Base-by-base conservation (phyloP, 306 rosid genomes). In the Elaeagnus macrophylla region DNA sequence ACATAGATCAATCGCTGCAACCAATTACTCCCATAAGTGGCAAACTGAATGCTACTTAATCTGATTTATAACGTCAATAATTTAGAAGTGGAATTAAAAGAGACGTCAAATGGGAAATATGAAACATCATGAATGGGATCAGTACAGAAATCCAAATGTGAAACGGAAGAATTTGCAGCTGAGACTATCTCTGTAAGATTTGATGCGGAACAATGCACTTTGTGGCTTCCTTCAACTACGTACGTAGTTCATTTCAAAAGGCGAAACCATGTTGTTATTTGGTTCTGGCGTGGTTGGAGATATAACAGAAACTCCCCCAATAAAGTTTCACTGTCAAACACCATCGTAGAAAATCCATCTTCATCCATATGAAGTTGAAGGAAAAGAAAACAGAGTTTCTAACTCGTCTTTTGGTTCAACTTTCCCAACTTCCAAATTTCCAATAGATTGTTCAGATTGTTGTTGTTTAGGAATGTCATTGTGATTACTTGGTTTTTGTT, bases 121-220 rank as follows among this genome's bases (percentile, higher is more conserved):
- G 76, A 78, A 48, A 74, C 80, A 42, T 77, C 43, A 52, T 75
- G 78, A 37, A 45, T 69, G 0, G 64, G 70, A 41, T 80, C 83
- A 47, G 76, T 72, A 11, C 84, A 46, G 79, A 89, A 85, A 59
- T 79, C 77, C 57, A 83, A 58, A 44, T 80, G 84, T 14, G 75
- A 75, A 37, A 78, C 78, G 16, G 93, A 81, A 59, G 83, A 80
- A 58, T 67, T 80, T 69, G 75, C 58, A 38, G 78, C 44, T 48
- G 85, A 78, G 83, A 76, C 42, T 12, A 88, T 91, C 57, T 83
- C 88, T 1, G 74, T 61, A 13, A 71, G 63, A 50, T 75, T 83
- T 12, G 83, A 68, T 58, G 79, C 85, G 10, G 83, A 80, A 51
- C 19, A 44, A 3, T 61, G 83, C 69, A 32, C 52, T 52, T 62